A percentile compares a stretch with the other conserved stretches of the same genome.
phyloP scores from a whole-genome alignment of 2,329 filamentous ascomycete genomes.

The Fusarium sp. region DNA sequence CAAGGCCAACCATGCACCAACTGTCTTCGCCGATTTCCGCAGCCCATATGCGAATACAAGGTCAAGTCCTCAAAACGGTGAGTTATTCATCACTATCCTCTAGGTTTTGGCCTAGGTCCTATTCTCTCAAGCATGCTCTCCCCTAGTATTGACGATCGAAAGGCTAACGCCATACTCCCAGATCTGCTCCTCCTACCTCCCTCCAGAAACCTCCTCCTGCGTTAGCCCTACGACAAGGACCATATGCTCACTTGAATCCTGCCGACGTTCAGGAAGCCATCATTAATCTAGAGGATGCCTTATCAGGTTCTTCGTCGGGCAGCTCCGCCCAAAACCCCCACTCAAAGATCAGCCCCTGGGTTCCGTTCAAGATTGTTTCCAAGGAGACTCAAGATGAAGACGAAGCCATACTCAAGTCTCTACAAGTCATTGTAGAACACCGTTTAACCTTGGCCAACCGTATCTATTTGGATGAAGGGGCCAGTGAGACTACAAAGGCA shows the following conservation, averaged over 20 bases:
- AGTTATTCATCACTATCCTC: background rate
- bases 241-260: slow-evolving; percentile 51
- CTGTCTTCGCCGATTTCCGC: slow-evolving; percentile 61
- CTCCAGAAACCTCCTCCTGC: slow-evolving; percentile 28
- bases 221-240: slow-evolving; percentile 37
- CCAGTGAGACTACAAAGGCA: slow-evolving; percentile 9
- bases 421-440: slow-evolving; percentile 45
- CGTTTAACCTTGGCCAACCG: slow-evolving; percentile 45
- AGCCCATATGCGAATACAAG: slow-evolving; percentile 59
- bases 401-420: slow-evolving; percentile 42
- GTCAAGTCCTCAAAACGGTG: slow-evolving; percentile 39
- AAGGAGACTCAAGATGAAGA: slow-evolving; percentile 43
- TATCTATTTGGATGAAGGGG: slow-evolving; percentile 45
- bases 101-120: background rate
- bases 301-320: background rate
- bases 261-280: slow-evolving; percentile 48
- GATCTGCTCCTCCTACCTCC: slow-evolving; percentile 8
- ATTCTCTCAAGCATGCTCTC: too few relatives aligned
- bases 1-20: slow-evolving; percentile 63
- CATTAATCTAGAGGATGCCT: slow-evolving; percentile 44
- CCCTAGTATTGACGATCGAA: background rate
- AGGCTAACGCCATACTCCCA: slow-evolving; percentile 13
- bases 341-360: slow-evolving; percentile 29
- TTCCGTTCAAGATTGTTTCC: slow-evolving; percentile 39
- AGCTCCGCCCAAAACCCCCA: slow-evolving; percentile 3